Conservation (phyloP, 495 filamentous ascomycete genomes). For the Aspergillus baeticus region DNA sequence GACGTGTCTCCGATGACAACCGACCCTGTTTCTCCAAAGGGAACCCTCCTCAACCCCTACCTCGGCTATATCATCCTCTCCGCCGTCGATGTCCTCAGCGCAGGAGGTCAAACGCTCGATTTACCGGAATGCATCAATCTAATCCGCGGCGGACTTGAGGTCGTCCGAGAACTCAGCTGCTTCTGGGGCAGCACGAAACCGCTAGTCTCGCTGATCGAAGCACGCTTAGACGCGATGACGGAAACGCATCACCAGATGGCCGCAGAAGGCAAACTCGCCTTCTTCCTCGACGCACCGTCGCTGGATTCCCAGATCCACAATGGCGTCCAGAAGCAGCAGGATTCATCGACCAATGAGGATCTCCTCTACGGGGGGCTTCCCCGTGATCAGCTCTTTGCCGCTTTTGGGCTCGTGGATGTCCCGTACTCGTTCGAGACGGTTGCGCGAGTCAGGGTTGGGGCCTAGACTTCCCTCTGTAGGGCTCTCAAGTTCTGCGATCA, state of each 20-base stretch:
- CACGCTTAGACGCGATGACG: slow-evolving; percentile 29
- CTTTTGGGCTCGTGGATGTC: slow-evolving; percentile 30
- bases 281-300: slow-evolving; percentile 29
- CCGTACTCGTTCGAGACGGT: slow-evolving; percentile 25
- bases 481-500: too few species aligned
- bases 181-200: slow-evolving; percentile 35
- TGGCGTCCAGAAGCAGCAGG: slow-evolving; percentile 21
- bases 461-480: neutral
- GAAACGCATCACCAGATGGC: slow-evolving; percentile 25
- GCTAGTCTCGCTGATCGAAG: slow-evolving; percentile 29
- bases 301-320: slow-evolving; percentile 34
- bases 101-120: slow-evolving; percentile 32
- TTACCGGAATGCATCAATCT: slow-evolving; percentile 45
- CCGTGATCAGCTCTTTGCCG: slow-evolving; percentile 30
- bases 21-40: slow-evolving; percentile 15
- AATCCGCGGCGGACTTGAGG: slow-evolving; percentile 43
- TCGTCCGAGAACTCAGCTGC: slow-evolving; percentile 28
- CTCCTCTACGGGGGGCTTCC: slow-evolving; percentile 36
- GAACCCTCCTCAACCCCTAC: slow-evolving; percentile 39
- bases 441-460: slow-evolving; percentile 27
- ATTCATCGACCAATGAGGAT: slow-evolving; percentile 27
- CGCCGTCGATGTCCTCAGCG: slow-evolving; percentile 48
- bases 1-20: slow-evolving; percentile 19
- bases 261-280: slow-evolving; percentile 31
- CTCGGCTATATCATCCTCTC: slow-evolving; percentile 43